phyloP scores from a whole-genome alignment of 2,329 filamentous ascomycete genomes.

The Cyclaneusma minus region DNA sequence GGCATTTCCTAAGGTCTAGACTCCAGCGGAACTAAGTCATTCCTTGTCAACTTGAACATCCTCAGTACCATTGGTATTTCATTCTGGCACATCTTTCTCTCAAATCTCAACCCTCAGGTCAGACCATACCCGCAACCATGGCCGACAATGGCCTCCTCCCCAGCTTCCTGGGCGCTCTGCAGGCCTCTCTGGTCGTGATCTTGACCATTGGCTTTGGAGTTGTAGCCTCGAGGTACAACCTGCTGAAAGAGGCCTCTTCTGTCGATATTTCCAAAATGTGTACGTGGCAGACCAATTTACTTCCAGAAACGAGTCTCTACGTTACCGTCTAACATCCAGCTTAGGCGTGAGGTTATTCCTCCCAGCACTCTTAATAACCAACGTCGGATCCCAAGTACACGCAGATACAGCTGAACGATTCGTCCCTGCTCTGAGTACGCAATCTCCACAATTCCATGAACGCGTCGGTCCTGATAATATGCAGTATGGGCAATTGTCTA shows the following conservation, averaged over 20 bases:
- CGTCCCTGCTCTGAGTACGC: conserved; percentile 28
- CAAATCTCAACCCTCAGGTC: no score
- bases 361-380: conserved; percentile 34
- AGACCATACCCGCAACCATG: no score
- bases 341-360: conserved; percentile 37
- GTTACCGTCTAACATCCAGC: no score
- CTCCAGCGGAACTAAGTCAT: no score
- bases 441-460: background rate
- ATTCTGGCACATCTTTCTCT: no score
- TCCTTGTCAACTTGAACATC: no score
- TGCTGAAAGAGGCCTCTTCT: conserved; percentile 29
- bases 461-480: conserved; percentile 5
- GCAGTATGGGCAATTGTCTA: conserved; percentile 34
- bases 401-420: conserved; percentile 29
- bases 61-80: no score
- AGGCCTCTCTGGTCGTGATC: conserved; percentile 36
- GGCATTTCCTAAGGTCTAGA: no score
- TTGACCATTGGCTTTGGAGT: conserved; percentile 37
- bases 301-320: no score
- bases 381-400: conserved; percentile 33
- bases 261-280: conserved; percentile 35
- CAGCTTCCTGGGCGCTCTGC: conserved; percentile 33
- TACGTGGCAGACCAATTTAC: no score
- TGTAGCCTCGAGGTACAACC: conserved; percentile 30
- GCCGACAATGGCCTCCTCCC: conserved; percentile 7